phyloP scores from a whole-genome alignment of 169 alveolate species.

The Cryptosporidium sp. region DNA sequence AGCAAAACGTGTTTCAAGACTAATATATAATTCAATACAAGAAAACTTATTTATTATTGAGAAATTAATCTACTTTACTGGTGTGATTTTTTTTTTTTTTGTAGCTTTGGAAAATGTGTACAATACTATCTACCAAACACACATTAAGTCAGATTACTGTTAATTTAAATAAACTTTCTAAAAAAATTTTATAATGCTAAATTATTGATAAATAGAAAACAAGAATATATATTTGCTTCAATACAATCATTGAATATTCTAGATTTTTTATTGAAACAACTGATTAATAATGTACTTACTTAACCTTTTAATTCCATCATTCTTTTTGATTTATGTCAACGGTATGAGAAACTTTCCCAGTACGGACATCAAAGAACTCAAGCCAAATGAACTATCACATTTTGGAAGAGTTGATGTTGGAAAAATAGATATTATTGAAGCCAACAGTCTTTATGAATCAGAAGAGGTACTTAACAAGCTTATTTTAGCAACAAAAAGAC shows the following conservation, averaged over 20 bases:
- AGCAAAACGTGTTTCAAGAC: no score
- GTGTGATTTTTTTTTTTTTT: background rate
- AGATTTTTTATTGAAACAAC: background rate
- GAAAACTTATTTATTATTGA: background rate
- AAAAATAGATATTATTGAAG: slow-evolving; percentile 58
- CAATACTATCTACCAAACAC: slow-evolving; percentile 1
- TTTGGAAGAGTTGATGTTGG: slow-evolving; percentile 65
- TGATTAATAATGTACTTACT: background rate
- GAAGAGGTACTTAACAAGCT: slow-evolving; percentile 54
- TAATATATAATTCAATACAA: background rate
- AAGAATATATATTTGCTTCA: background rate
- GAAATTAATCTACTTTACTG: background rate
- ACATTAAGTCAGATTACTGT: background rate
- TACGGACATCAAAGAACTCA: background rate
- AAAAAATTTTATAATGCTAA: background rate
- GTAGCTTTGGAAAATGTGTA: background rate
- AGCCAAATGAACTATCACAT: slow-evolving; percentile 8
- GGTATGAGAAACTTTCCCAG: background rate
- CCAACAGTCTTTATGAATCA: slow-evolving; percentile 50
- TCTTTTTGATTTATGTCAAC: background rate
- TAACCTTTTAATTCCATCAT: background rate
- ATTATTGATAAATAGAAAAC: background rate
- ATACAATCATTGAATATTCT: no score
- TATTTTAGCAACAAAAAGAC: slow-evolving; percentile 45
- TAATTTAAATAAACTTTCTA: background rate